Evolutionary conservation across 2,329 filamentous ascomycete species (phyloP), one percentile per base, ranked within the genome.

Genomic region (Apiospora phragmitis): DNA sequence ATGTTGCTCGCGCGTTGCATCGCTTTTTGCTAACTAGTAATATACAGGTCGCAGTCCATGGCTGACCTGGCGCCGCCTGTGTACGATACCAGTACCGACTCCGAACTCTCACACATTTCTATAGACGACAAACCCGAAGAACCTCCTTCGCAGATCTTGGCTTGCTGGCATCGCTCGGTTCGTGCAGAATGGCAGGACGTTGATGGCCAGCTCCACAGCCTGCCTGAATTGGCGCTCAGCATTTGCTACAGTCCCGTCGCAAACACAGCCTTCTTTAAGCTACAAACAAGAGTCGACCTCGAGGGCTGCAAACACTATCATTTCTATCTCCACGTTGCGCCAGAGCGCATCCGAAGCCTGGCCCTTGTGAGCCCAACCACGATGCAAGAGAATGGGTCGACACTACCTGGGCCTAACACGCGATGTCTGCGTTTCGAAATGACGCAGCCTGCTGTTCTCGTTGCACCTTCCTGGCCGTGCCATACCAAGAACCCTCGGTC

Each of bases 271-370:
- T 69, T 69, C 8, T 69, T 69, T 26, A 65, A 69, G 59, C 4
- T 69, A 11, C 68, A 69, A 9, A 21, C 51, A 24, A 47, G 68
- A 18, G 51, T 69, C 24, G 68, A 69, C 26, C 51, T 59, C 12
- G 59, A 69, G 26, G 68, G 68, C n/a, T 65, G 49, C 68, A 69
- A 45, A 42, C 68, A 69, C 24, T 69, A 69, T 32, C n/a, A 62
- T 14, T 32, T 69, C 8, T 69, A 69, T 9, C 51, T 69, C 11
- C 51, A 69, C 43, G n/a, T 65, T 35, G 49, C 68, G 43, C 68
- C 68, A 21, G 68, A 69, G 32, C 35, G 51, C 38, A 18, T 69
- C 14, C n/a, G n/a, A 65, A 11, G 16, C 21, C 41, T 43, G 29
- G 9, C 43, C 4, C 26, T 35, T 14, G n/a, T 24, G 18, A 69